phyloP scores from a whole-genome alignment of 805 yeast species.

The Pichia phayaonensis region DNA sequence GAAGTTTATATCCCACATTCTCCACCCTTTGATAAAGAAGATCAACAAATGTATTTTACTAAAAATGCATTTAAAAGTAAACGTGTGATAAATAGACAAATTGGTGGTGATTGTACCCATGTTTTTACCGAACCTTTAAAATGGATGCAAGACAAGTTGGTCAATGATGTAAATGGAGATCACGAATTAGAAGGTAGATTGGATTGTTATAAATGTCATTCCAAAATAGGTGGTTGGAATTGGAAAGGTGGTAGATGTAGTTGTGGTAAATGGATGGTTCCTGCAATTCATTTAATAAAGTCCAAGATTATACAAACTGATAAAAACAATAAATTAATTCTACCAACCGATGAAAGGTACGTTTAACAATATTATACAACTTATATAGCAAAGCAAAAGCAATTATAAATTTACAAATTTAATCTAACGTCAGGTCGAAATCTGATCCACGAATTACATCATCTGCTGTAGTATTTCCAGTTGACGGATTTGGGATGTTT shows the following conservation, averaged over 20 bases:
- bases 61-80: slow-evolving; percentile 56
- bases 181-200: slow-evolving; percentile 84
- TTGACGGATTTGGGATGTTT: slow-evolving; percentile 5
- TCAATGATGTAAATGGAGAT: slow-evolving; percentile 20
- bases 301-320: slow-evolving; percentile 70
- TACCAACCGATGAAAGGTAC: slow-evolving; percentile 11
- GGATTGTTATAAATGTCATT: slow-evolving; percentile 71
- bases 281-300: slow-evolving; percentile 75
- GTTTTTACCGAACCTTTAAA: slow-evolving; percentile 78
- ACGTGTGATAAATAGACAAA: slow-evolving; percentile 49
- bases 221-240: slow-evolving; percentile 84
- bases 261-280: slow-evolving; percentile 94
- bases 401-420: neutral
- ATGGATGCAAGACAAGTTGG: slow-evolving; percentile 66
- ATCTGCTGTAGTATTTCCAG: slow-evolving; percentile 15
- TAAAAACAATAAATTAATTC: slow-evolving; percentile 10
- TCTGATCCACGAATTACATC: slow-evolving; percentile 19
- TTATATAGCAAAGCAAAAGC: neutral
- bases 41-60: slow-evolving; percentile 58
- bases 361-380: neutral
- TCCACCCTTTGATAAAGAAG: slow-evolving; percentile 51
- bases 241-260: slow-evolving; percentile 95
- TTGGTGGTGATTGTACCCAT: slow-evolving; percentile 68
- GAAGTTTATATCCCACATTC: slow-evolving; percentile 56
- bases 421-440: slow-evolving; percentile 27